phyloP scores from a whole-genome alignment of 768 basidiomycete genomes.

The Pleurotus ostreatus region DNA sequence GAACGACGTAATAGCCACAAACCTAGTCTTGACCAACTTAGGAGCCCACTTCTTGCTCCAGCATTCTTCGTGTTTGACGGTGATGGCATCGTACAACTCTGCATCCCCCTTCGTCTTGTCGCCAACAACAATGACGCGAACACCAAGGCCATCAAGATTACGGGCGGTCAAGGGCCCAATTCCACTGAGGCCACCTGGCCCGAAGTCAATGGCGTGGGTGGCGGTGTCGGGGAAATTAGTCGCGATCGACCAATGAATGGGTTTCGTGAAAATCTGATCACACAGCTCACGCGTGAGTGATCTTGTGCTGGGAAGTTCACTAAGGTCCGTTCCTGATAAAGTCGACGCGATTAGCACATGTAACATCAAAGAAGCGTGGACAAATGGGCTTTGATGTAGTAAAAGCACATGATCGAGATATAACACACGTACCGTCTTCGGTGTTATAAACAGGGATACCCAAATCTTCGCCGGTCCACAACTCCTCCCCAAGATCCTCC shows the following conservation, averaged over 20 bases:
- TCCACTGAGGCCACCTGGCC: conserved; percentile 90
- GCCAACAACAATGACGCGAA: conserved; percentile 87
- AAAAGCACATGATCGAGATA: conserved; percentile 12
- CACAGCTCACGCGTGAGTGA: conserved; percentile 86
- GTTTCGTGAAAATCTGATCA: conserved; percentile 88
- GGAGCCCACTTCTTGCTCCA: conserved; percentile 92
- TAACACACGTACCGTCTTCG: conserved; percentile 68
- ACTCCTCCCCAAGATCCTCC: conserved; percentile 79
- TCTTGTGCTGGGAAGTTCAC: conserved; percentile 38
- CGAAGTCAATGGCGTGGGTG: conserved; percentile 95
- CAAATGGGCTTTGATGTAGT: conserved; percentile 2
- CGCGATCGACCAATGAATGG: conserved; percentile 91
- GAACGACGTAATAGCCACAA: conserved; percentile 18
- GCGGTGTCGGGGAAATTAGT: conserved; percentile 87
- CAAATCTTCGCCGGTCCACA: conserved; percentile 70
- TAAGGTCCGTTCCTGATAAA: conserved; percentile 76
- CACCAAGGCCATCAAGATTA: conserved; percentile 90
- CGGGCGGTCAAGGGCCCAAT: conserved; percentile 88
- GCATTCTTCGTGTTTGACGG: conserved; percentile 75
- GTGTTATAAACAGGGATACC: conserved; percentile 89
- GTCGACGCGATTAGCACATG: neutral
- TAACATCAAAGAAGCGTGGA: neutral
- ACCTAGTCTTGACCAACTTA: conserved; percentile 86
- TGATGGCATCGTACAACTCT: conserved; percentile 70
- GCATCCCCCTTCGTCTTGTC: conserved; percentile 86